Evolutionary conservation across 345 rosid species (phyloP), one percentile per base, ranked within the genome.

Genomic region (Acer yangbiense): DNA sequence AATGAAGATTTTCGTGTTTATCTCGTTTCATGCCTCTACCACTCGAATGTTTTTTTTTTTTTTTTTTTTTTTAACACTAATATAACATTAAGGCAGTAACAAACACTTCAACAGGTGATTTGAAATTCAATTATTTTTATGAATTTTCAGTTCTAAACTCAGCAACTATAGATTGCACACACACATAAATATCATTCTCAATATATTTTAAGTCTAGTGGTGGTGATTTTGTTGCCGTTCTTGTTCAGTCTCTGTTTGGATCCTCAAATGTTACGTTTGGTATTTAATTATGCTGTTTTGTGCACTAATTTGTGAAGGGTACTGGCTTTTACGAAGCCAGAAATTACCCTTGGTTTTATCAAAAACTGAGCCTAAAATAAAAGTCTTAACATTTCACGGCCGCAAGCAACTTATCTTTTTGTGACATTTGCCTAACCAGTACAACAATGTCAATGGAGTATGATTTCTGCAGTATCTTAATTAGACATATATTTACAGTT

Each of bases 401-500:
- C 1, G 4, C 63, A 32, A 44, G 27, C 41, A 32, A 71, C 57
- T 2, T 6, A 25, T 6, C 76, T 35, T 41, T 73, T 4, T 60
- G 55, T 71, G 25, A 17, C 44, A 27, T 74, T 69, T 6, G 61
- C 61, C 69, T 4, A 74, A 74, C 11, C 43, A 64, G 23, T 74
- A 29, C 75, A 7, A 74, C 52, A 74, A 63, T 63, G 29, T 48
- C 46, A 17, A 35, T 23, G 9, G 18, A 50, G 77, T 6, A n/a
- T 12, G 70, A 64, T 46, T n/a, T 65, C 63, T 75, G 61, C 52
- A n/a, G 63, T n/a, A 75, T 32, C 25, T 8, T 6, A n/a, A n/a
- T n/a, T n/a, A 27, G 23, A 25, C 72, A 44, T 20, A 66, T 80
- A 35, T 79, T 50, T 9, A 76, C 73, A 58, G 73, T 81, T 67